Base-by-base conservation (phyloP, 768 basidiomycete species). In the Termitomyces sp. region DNA sequence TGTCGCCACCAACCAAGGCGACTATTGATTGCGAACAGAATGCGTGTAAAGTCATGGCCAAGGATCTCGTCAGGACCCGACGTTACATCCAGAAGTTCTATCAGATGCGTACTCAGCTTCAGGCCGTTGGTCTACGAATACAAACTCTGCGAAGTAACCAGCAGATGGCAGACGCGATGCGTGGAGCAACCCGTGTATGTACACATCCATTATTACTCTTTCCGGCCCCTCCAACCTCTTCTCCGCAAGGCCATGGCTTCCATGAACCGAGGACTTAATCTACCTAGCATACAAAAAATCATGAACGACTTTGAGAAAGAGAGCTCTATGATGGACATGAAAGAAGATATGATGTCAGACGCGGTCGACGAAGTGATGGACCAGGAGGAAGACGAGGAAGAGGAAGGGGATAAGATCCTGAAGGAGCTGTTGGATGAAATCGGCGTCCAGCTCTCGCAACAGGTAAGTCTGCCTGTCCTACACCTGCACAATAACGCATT, bases 291-390 rank as follows among this genome's bases (percentile, higher is more conserved):
- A 57, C 91, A 94, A 69, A 84, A 85, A 52, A 98, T 98, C 68
- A 95, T 99, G 91, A 92, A 86, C 64, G 96, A 99, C 45, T 99
- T 99, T 65, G 97, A 99, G 76, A 89, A 85, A 66, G 97, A 99
- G 73, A 96, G 89, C 63, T 85, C 93, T 5, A 93, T 88, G 73
- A 99, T 99, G 97, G 97, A 99, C 73, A 98, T 99, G 97, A 99
- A 98, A 71, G 97, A 98, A 73, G 96, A 97, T 70, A 98, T 98
- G 91, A 99, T 98, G 97, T 92, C 91, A 21, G 97, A 98, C 59
- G 89, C 94, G 14, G 90, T 98, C 16, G 97, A 98, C 72, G 96
- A 98, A 64, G 95, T 65, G n/a, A 67, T 67, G 66, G 92, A 95
- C 61, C 88, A 89, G 32, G 94, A 94, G 73, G 95, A 95, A 65